Base-by-base conservation (phyloP, 2,329 filamentous ascomycete species). In the Davidsoniella neocaledoniae region DNA sequence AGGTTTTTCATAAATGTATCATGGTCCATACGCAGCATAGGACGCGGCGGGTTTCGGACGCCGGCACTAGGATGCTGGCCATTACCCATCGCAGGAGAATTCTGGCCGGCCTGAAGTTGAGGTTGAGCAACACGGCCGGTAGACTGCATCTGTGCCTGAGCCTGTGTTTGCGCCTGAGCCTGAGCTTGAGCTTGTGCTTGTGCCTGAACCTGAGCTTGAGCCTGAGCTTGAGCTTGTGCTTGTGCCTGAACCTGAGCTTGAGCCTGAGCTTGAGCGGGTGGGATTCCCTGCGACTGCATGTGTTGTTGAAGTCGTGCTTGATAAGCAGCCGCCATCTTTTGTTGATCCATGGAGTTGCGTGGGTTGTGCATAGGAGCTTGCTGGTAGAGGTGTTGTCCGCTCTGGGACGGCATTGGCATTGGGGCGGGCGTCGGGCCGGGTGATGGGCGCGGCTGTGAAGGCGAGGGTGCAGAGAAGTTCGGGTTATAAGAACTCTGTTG, bases 291-390 rank as follows among this genome's bases (percentile, higher is more conserved):
- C 12, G 60, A 56, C 55, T 75, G 74, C 67, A 79, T 69, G 52
- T 76, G 84, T 51, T 82, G 77, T 58, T 93, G 84, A 48, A 93
- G 65, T 54, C 85, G 82, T 77, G 93, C 83, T 57, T 93, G 85
- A 59, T 93, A 90, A 45, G 81, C 66, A 10, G 51, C 48, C 51
- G 77, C 72, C 62, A 86, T 74, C 58, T 86, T 82, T 55, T 86
- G 79, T 58, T 85, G 81, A 39, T 85, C 81, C 55, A 83, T 57
- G 52, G 51, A 49, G 19, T 25, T 44, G 25, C 51, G 46, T 12
- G 23, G n/a, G 16, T 14, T 17, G 25, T 46, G 46, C n/a, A 49
- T 43, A n/a, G 43, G 41, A 3, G 40, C 5, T 19, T 36, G 33
- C n/a, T 56, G 57, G 37, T 52, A 56, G 54, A 63, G 66, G 50